Evolutionary conservation across 805 yeast genomes (phyloP).

Genomic region (Candida sakaeoensis): DNA sequence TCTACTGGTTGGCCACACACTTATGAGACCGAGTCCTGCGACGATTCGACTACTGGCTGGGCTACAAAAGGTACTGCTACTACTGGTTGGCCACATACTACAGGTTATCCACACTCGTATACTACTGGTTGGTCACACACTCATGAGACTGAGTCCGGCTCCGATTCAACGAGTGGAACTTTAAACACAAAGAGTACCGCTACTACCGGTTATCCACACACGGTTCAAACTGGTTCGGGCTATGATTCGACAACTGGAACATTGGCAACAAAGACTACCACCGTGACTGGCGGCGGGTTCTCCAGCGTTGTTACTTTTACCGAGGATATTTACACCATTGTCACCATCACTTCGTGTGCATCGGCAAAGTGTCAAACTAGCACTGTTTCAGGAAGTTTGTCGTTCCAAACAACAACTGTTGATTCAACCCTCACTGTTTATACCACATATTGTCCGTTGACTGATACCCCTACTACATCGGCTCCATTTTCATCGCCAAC

Average conservation of each 20-base stretch:
- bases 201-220: no score
- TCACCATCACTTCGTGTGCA: conserved; percentile 36
- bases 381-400: conserved; percentile 18
- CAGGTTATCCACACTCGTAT: no score
- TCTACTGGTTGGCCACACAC: no score
- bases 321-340: conserved; percentile 22
- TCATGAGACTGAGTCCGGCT: no score
- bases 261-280: conserved; percentile 1
- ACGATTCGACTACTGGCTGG: no score
- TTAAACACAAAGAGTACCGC: no score
- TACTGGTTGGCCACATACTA: no score
- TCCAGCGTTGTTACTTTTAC: conserved; percentile 4
- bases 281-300: conserved; percentile 2
- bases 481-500: background rate
- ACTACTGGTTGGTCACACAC: no score
- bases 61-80: no score
- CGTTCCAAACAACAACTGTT: conserved; percentile 16
- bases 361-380: conserved; percentile 22
- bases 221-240: no score
- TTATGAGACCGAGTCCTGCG: no score
- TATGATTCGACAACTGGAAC: background rate
- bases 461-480: conserved; percentile 6
- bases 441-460: conserved; percentile 36
- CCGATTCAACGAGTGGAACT: no score
- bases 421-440: conserved; percentile 28